Conservation (phyloP, 257 asterid species). For the Thymus quinquecostatus region DNA sequence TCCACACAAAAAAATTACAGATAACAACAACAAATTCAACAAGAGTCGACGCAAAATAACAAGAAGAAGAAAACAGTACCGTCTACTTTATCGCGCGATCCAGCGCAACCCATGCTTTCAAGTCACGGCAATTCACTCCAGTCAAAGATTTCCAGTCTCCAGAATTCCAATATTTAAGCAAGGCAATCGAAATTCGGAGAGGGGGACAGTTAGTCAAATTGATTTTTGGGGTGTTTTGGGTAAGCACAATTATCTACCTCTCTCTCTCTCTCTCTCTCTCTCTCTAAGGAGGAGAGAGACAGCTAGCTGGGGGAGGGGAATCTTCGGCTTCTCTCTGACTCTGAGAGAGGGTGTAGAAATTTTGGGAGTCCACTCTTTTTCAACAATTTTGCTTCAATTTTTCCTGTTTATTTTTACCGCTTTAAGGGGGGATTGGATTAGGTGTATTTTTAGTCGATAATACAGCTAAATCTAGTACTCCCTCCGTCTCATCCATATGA, state of each 20-base stretch:
- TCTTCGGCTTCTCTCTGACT: conserved; percentile 16
- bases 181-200: conserved; percentile 6
- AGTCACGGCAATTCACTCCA: conserved; percentile 23
- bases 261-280: conserved; percentile 17
- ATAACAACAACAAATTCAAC: conserved; percentile 9
- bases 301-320: conserved; percentile 31
- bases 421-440: conserved; percentile 10
- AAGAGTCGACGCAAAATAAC: not conserved
- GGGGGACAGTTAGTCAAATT: conserved; percentile 30
- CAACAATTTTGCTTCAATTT: conserved; percentile 20
- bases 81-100: conserved; percentile 58
- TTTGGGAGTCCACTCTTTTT: conserved; percentile 38
- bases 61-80: conserved; percentile 37
- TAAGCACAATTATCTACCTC: conserved; percentile 31
- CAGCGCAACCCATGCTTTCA: conserved; percentile 59
- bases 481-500: too few species aligned
- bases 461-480: not conserved
- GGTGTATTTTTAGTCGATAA: not conserved
- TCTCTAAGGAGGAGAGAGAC: conserved; percentile 15
- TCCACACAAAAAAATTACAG: conserved; percentile 6
- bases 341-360: not conserved
- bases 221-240: conserved; percentile 24
- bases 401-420: conserved; percentile 1
- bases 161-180: not conserved
- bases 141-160: conserved; percentile 21